Percentiles rank a stretch among this genome's conserved stretches.
Conservation (phyloP, 2,329 filamentous ascomycete species). For the Exophiala mesophila region DNA sequence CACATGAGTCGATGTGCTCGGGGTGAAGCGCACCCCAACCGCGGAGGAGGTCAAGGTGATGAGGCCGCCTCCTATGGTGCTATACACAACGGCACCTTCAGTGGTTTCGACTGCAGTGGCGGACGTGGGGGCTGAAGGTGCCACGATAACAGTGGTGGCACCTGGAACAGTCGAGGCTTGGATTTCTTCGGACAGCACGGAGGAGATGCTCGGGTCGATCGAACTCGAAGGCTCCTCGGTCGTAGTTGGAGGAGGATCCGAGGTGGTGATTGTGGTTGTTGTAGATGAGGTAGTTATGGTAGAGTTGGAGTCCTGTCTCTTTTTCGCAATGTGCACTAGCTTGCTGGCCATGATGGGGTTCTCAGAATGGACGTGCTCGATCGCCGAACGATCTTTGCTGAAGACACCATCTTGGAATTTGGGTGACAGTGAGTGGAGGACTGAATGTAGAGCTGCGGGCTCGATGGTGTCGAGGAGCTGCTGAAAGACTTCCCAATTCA, state of each 20-base stretch:
- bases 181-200: slow-evolving; percentile 25
- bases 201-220: slow-evolving; percentile 20
- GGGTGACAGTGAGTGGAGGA: slow-evolving; percentile 59
- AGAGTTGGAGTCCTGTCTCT: slow-evolving; percentile 42
- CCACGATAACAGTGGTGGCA: slow-evolving; percentile 24
- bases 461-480: slow-evolving; percentile 54
- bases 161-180: slow-evolving; percentile 24
- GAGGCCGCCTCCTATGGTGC: slow-evolving; percentile 29
- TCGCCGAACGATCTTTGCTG: slow-evolving; percentile 57
- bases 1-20: slow-evolving; percentile 37
- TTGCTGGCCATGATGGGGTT: slow-evolving; percentile 59
- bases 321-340: slow-evolving; percentile 60
- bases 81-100: slow-evolving; percentile 28
- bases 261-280: slow-evolving; percentile 15
- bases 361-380: slow-evolving; percentile 58
- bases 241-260: slow-evolving; percentile 24
- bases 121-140: slow-evolving; percentile 20
- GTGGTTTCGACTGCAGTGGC: slow-evolving; percentile 23
- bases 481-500: slow-evolving; percentile 41
- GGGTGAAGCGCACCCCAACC: slow-evolving; percentile 25
- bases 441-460: slow-evolving; percentile 58
- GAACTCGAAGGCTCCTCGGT: slow-evolving; percentile 18
- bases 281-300: slow-evolving; percentile 23
- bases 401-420: slow-evolving; percentile 66
- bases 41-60: slow-evolving; percentile 28